These are phyloP conservation scores for Leersia perrieri DNA, from an alignment of 176 grass and related monocot species.

Conservation along the genomic window DNA sequence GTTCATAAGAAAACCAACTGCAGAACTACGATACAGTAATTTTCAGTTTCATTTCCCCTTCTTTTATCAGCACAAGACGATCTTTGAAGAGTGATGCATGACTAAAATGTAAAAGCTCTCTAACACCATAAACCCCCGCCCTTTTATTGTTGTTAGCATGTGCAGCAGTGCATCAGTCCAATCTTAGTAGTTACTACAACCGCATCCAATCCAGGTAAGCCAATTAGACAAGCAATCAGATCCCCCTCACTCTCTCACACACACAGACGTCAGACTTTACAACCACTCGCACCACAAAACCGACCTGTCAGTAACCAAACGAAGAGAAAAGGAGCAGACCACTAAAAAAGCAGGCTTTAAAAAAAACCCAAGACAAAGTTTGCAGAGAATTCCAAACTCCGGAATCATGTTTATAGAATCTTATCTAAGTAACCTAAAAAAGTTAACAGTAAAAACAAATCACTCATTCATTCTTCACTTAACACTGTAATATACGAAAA, in stretches of 20 bases:
- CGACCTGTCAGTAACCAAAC: slow-evolving; percentile 36
- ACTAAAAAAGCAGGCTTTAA: slow-evolving; percentile 6
- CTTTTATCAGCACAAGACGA: not conserved
- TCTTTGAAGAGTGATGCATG: not conserved
- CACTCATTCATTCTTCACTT: not conserved
- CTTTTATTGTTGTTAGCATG: not conserved
- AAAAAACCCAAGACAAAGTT: not conserved
- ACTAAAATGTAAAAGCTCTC: not conserved
- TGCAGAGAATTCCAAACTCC: not conserved
- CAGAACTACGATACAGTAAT: not conserved
- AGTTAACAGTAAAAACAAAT: not conserved
- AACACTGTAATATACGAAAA: not conserved
- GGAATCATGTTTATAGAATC: not conserved
- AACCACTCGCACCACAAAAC: slow-evolving; percentile 40
- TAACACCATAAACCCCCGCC: not conserved
- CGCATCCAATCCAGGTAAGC: not conserved
- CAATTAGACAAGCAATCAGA: slow-evolving; percentile 12
- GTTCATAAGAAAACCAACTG: not conserved
- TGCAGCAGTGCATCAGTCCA: not conserved
- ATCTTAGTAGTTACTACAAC: not conserved
- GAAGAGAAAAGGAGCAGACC: slow-evolving; percentile 30
- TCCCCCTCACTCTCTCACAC: not conserved
- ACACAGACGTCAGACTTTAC: slow-evolving; percentile 20
- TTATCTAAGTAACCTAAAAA: not conserved
- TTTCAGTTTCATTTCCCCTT: not conserved